Evolutionary conservation across 2,329 filamentous ascomycete species (phyloP).

Genomic region (Exserohilum rostratum): DNA sequence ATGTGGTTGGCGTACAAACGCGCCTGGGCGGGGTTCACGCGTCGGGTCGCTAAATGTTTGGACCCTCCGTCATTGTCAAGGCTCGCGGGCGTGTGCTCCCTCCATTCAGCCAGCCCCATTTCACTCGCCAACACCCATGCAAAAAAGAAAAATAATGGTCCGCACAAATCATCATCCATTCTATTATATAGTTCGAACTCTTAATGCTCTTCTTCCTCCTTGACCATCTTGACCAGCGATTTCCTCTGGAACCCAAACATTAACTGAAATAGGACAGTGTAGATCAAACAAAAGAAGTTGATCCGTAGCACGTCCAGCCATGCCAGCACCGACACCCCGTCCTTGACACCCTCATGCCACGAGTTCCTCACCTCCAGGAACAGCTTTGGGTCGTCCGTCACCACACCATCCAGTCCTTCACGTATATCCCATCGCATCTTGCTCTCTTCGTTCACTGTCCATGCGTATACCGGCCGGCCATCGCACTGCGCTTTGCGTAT

Average conservation of each 20-base stretch:
- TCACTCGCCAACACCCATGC: neutral
- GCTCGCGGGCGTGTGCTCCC: neutral
- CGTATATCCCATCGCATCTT: conserved; percentile 83
- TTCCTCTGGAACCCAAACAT: conserved; percentile 37
- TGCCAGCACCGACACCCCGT: conserved; percentile 34
- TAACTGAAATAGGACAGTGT: conserved; percentile 39
- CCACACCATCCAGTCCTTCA: conserved; percentile 73
- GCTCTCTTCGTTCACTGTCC: conserved; percentile 83
- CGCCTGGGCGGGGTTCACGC: conserved; percentile 40
- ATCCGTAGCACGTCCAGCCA: conserved; percentile 41
- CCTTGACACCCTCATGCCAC: conserved; percentile 48
- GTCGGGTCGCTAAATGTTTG: conserved; percentile 26
- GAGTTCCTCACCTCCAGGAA: conserved; percentile 64
- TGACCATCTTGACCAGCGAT: conserved; percentile 21
- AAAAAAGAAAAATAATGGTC: neutral
- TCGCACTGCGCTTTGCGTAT: conserved; percentile 63
- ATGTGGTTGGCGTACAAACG: conserved; percentile 35
- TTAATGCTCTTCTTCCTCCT: conserved; percentile 7
- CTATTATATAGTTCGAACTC: neutral
- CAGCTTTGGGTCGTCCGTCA: conserved; percentile 79
- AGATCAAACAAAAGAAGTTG: conserved; percentile 44
- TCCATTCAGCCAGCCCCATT: neutral
- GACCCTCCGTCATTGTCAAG: conserved; percentile 13
- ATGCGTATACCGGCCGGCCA: conserved; percentile 70
- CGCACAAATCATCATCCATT: no score